Percentiles rank a stretch among this genome's conserved stretches.
Conservation (phyloP, 371 early-diverging fungal species). For the Circinella minor region DNA sequence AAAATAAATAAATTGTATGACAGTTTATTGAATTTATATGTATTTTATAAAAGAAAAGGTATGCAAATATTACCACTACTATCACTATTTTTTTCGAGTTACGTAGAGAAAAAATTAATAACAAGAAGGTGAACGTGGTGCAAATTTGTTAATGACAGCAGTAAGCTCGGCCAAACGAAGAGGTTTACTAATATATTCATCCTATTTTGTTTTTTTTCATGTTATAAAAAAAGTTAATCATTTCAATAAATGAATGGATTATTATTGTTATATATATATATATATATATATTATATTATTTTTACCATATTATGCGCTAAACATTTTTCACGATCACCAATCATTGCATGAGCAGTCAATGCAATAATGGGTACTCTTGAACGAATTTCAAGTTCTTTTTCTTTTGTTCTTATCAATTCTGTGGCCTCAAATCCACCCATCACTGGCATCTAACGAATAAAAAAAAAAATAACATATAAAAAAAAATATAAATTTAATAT, state of each 20-base stretch:
- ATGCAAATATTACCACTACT: too few relatives aligned
- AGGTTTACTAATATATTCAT: constrained; percentile 75
- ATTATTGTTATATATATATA: too few relatives aligned
- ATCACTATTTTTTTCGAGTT: too few relatives aligned
- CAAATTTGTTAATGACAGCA: constrained; percentile 59
- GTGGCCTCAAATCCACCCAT: constrained; percentile 86
- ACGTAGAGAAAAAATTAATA: too few relatives aligned
- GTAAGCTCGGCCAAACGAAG: constrained; percentile 54
- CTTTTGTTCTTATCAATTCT: constrained; percentile 69
- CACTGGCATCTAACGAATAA: constrained; percentile 59
- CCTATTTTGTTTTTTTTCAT: constrained; percentile 19
- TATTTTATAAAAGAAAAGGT: too few relatives aligned
- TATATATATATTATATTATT: too few relatives aligned
- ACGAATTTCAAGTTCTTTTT: constrained; percentile 31
- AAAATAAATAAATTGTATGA: too few relatives aligned
- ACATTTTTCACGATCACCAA: constrained; percentile 80
- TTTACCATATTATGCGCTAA: constrained; percentile 74
- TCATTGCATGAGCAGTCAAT: constrained; percentile 84
- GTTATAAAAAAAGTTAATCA: too few relatives aligned
- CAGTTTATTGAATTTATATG: too few relatives aligned
- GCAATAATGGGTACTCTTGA: constrained; percentile 72
- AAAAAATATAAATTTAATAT: too few relatives aligned
- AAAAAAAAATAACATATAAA: too few relatives aligned
- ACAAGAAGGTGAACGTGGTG: constrained; percentile 12
- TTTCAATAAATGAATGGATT: too few relatives aligned